Evolutionary conservation across 768 basidiomycete genomes (phyloP).

Genomic region (Cubamyces lactineus): DNA sequence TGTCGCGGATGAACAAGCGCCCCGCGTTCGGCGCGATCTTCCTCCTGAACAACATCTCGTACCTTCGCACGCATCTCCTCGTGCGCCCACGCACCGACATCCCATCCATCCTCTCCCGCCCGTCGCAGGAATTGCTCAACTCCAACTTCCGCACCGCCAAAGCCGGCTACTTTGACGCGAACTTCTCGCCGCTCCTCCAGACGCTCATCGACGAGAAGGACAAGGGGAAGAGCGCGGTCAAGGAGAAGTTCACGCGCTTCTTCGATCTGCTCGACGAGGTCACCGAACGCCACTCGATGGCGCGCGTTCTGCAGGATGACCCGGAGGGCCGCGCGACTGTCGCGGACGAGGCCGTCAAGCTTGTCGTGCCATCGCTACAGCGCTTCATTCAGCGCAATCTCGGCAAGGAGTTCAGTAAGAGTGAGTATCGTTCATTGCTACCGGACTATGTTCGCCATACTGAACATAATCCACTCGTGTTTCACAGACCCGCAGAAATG

Average conservation of each 20-base stretch:
- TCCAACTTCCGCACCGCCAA: constrained; percentile 80
- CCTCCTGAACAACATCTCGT: constrained; percentile 78
- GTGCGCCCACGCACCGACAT: constrained; percentile 51
- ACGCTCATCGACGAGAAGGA: constrained; percentile 52
- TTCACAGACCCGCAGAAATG: constrained; percentile 70
- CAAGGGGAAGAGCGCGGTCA: constrained; percentile 61
- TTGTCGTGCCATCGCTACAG: constrained; percentile 76
- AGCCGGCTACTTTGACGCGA: constrained; percentile 82
- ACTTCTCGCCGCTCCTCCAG: constrained; percentile 79
- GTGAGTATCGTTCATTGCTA: constrained; percentile 44
- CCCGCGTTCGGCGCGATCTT: constrained; percentile 75
- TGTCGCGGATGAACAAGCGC: constrained; percentile 63
- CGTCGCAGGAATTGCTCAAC: constrained; percentile 63
- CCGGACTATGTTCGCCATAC: not conserved
- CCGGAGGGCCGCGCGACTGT: constrained; percentile 58
- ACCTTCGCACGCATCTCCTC: constrained; percentile 64
- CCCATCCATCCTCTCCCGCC: constrained; percentile 57
- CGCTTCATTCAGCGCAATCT: constrained; percentile 74
- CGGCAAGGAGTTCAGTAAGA: constrained; percentile 86
- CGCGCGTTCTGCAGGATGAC: constrained; percentile 73
- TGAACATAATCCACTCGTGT: not conserved
- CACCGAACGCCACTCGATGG: constrained; percentile 71
- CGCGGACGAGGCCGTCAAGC: constrained; percentile 73
- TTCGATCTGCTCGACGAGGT: constrained; percentile 82
- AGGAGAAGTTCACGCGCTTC: constrained; percentile 84